These are phyloP conservation scores for Populus simonii DNA, from an alignment of 345 rosid species.

Conservation along the genomic window DNA sequence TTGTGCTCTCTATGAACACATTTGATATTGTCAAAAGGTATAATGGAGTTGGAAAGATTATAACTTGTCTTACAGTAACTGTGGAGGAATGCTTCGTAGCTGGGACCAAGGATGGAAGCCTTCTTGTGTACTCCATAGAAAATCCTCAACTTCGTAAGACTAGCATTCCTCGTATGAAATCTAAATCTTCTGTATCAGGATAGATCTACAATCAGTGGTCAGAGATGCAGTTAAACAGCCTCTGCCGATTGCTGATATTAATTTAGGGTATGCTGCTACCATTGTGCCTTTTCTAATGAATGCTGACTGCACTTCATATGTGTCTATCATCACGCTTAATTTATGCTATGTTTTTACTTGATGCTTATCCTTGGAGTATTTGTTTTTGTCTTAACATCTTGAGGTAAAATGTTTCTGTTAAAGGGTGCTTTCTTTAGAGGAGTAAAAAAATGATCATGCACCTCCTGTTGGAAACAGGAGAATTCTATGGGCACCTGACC, in stretches of 20 bases:
- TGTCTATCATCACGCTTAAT: neutral
- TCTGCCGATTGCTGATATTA: slow-evolving; percentile 2
- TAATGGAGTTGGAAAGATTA: slow-evolving; percentile 73
- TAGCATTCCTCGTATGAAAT: slow-evolving; percentile 44
- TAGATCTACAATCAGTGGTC: slow-evolving; percentile 23
- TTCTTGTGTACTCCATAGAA: slow-evolving; percentile 90
- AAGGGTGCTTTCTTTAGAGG: too few species aligned
- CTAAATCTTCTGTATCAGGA: slow-evolving; percentile 40
- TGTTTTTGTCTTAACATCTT: too few species aligned
- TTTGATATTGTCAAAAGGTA: slow-evolving; percentile 76
- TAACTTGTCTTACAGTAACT: slow-evolving; percentile 74
- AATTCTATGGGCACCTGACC: too few species aligned
- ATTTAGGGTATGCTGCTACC: slow-evolving; percentile 29
- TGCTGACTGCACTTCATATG: neutral
- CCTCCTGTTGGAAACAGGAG: too few species aligned
- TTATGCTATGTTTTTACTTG: neutral
- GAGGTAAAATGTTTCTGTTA: too few species aligned
- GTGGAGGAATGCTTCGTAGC: slow-evolving; percentile 92
- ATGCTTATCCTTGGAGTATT: neutral
- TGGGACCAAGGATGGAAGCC: slow-evolving; percentile 89
- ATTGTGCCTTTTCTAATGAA: neutral
- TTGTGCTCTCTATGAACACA: slow-evolving; percentile 86
- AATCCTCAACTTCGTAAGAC: slow-evolving; percentile 64
- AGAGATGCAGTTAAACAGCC: slow-evolving; percentile 10
- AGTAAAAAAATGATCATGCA: too few species aligned